Evolutionary conservation across 1,284 basidiomycete species (phyloP).

Genomic region (Leucoagaricus sp.): DNA sequence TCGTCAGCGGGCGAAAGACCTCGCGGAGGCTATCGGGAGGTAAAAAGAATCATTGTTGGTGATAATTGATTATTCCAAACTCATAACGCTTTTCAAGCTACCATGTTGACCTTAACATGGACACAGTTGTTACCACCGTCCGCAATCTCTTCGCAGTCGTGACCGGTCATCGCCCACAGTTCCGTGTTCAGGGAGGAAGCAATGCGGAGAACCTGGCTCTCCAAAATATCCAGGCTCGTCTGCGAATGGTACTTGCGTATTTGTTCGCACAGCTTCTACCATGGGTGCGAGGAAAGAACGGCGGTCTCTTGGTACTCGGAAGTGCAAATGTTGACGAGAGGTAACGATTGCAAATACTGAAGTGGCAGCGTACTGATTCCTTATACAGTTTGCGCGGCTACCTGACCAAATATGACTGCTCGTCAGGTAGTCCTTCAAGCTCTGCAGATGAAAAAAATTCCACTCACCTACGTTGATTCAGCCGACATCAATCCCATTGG

Average conservation of each 20-base stretch:
- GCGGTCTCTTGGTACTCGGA: constrained; percentile 91
- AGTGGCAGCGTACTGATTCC: neutral
- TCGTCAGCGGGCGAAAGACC: constrained; percentile 80
- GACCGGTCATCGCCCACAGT: constrained; percentile 82
- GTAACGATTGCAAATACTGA: constrained; percentile 33
- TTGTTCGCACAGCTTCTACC: constrained; percentile 96
- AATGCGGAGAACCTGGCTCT: constrained; percentile 92
- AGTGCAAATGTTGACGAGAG: constrained; percentile 99
- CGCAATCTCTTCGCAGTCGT: constrained; percentile 83
- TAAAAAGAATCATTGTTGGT: constrained; percentile 31
- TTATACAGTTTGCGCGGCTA: constrained; percentile 90
- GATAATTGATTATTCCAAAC: neutral
- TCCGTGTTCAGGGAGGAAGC: constrained; percentile 87
- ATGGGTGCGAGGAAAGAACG: constrained; percentile 85
- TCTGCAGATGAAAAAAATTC: neutral
- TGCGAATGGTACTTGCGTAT: constrained; percentile 97
- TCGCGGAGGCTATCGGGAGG: constrained; percentile 90
- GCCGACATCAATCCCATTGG: constrained; percentile 99
- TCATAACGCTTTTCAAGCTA: constrained; percentile 54
- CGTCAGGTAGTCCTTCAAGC: constrained; percentile 56
- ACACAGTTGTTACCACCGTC: constrained; percentile 84
- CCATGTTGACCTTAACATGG: constrained; percentile 97
- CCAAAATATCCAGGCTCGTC: constrained; percentile 86
- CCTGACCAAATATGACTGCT: constrained; percentile 97
- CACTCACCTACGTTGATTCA: constrained; percentile 30